Evolutionary conservation across 2,329 filamentous ascomycete species (phyloP).

Genomic region (Alternaria tenuissima): DNA sequence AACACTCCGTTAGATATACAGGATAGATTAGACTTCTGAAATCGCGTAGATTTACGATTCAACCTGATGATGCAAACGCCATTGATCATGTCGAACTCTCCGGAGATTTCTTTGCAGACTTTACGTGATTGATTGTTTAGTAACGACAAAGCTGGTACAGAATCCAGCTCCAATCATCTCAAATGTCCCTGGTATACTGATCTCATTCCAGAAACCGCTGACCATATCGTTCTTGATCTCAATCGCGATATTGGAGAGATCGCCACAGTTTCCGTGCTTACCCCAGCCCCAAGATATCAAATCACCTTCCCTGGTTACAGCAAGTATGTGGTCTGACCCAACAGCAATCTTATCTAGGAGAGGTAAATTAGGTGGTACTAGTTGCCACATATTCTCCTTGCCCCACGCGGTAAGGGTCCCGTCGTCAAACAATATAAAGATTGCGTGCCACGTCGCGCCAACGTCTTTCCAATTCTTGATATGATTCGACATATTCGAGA

Average conservation of each 20-base stretch:
- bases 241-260: conserved; percentile 19
- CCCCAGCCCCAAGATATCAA: conserved; percentile 95
- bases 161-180: conserved; percentile 35
- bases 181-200: conserved; percentile 32
- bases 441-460: conserved; percentile 80
- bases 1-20: not conserved
- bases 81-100: not conserved
- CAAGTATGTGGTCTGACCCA: conserved; percentile 91
- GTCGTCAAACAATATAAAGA: conserved; percentile 73
- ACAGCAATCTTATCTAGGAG: conserved; percentile 71
- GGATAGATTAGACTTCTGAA: not conserved
- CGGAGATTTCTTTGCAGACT: not conserved
- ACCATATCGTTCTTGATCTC: conserved; percentile 40
- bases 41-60: not conserved
- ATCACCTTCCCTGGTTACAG: conserved; percentile 68
- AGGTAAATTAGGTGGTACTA: conserved; percentile 71
- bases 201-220: conserved; percentile 40
- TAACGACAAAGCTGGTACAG: conserved; percentile 42
- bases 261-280: conserved; percentile 94
- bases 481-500: conserved; percentile 63
- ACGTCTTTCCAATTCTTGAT: conserved; percentile 71
- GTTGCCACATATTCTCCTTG: conserved; percentile 82
- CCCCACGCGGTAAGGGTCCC: conserved; percentile 78
- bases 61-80: not conserved
- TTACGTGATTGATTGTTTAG: conserved; percentile 1